These are phyloP conservation scores for Nicotiana attenuata DNA, from an alignment of 257 asterid genomes.

Conservation along the genomic window DNA sequence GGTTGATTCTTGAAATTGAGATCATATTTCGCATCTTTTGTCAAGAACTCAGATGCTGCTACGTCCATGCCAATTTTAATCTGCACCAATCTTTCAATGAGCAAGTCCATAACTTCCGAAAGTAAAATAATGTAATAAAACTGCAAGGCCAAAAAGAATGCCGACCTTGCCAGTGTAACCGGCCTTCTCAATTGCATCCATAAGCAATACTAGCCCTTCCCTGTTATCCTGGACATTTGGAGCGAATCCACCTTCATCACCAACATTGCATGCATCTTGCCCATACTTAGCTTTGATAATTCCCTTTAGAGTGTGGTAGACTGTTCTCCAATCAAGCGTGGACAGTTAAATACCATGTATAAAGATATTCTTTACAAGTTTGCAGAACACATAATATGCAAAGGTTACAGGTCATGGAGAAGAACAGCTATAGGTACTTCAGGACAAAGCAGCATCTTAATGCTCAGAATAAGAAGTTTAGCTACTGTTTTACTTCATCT, in stretches of 20 bases:
- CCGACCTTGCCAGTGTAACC: constrained; percentile 89
- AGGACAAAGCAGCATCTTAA: background rate
- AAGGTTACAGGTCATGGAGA: background rate
- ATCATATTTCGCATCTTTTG: constrained; percentile 81
- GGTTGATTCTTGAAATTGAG: constrained; percentile 97
- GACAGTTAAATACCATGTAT: background rate
- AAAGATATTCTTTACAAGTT: background rate
- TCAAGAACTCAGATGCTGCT: constrained; percentile 95
- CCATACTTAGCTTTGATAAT: constrained; percentile 94
- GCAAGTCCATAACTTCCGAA: constrained; percentile 1
- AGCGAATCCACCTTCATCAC: constrained; percentile 99
- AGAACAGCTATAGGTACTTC: background rate
- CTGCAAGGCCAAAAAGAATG: background rate
- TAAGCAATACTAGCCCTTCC: constrained; percentile 87
- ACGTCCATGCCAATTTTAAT: constrained; percentile 99
- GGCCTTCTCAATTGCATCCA: constrained; percentile 91
- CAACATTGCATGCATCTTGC: constrained; percentile 99
- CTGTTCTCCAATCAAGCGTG: constrained; percentile 32
- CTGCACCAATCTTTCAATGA: constrained; percentile 34
- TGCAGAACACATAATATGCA: background rate
- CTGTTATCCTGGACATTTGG: constrained; percentile 97
- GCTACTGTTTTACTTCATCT: background rate
- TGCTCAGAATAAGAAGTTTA: background rate
- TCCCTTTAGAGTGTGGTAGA: constrained; percentile 88
- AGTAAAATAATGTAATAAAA: background rate